Conservation (phyloP, 257 asterid genomes). For the Solanum rostratum region DNA sequence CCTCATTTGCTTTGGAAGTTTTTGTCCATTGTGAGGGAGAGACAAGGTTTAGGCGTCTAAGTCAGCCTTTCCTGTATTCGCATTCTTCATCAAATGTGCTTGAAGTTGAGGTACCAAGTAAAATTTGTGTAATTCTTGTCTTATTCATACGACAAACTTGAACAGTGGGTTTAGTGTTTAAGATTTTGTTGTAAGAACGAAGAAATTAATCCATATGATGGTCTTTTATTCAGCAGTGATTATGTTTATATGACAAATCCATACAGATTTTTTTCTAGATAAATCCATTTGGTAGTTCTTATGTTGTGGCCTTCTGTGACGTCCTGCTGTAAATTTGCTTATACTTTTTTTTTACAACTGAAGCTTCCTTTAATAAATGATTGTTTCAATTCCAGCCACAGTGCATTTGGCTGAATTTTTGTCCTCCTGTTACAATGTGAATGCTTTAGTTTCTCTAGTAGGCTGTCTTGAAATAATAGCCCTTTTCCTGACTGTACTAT, state of each 20-base stretch:
- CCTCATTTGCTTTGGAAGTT: slow-evolving; percentile 80
- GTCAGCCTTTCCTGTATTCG: slow-evolving; percentile 83
- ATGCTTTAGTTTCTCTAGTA: not conserved
- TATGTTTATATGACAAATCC: not conserved
- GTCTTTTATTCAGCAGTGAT: not conserved
- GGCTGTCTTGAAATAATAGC: not conserved
- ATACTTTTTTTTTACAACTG: not conserved
- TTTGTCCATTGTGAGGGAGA: slow-evolving; percentile 94
- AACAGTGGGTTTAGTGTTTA: not conserved
- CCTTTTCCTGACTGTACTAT: not conserved
- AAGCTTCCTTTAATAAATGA: not conserved
- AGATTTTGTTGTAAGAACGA: not conserved
- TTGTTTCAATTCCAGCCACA: not conserved
- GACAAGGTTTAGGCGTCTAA: slow-evolving; percentile 86
- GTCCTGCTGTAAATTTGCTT: not conserved
- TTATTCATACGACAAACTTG: not conserved
- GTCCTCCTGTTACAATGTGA: not conserved
- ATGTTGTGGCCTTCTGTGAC: not conserved
- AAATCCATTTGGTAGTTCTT: not conserved
- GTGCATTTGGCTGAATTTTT: not conserved
- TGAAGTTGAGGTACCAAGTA: slow-evolving; percentile 71
- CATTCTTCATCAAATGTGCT: slow-evolving; percentile 92
- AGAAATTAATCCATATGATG: not conserved
- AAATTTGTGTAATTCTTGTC: not conserved
- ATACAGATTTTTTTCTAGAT: not conserved